phyloP scores from a whole-genome alignment of 2,329 filamentous ascomycete species.

The Pseudocercospora pini-densiflorae region DNA sequence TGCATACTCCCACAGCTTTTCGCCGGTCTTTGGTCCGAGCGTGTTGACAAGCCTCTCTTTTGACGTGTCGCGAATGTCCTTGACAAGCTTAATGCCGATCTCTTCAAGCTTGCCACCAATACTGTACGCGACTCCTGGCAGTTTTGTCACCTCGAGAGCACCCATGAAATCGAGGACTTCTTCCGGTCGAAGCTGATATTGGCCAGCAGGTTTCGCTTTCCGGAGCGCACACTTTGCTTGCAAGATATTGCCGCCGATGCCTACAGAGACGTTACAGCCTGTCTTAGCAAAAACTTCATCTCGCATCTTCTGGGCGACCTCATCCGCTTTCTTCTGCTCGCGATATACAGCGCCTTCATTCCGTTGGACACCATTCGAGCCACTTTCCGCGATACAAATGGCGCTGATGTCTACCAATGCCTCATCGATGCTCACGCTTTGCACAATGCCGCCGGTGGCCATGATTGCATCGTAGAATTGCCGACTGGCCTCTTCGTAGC shows the following conservation, averaged over 20 bases:
- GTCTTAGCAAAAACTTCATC: conserved; percentile 73
- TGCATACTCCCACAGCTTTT: conserved; percentile 87
- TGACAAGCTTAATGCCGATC: conserved; percentile 79
- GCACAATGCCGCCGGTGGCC: conserved; percentile 77
- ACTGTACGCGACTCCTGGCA: conserved; percentile 92
- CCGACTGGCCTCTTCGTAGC: conserved; percentile 88
- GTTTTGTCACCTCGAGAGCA: conserved; percentile 74
- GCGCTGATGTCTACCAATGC: conserved; percentile 83
- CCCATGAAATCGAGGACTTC: conserved; percentile 77
- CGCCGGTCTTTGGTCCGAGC: conserved; percentile 89
- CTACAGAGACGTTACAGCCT: conserved; percentile 86
- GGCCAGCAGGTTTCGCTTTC: conserved; percentile 92
- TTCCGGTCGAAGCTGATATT: conserved; percentile 84
- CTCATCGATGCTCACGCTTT: conserved; percentile 97
- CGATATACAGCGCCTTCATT: conserved; percentile 72
- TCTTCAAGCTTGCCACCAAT: conserved; percentile 88
- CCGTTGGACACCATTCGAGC: conserved; percentile 67
- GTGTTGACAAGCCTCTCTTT: conserved; percentile 74
- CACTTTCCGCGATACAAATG: conserved; percentile 67
- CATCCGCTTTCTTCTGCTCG: conserved; percentile 78
- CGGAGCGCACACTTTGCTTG: conserved; percentile 89
- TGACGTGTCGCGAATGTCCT: conserved; percentile 76
- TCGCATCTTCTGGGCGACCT: conserved; percentile 70
- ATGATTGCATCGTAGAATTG: conserved; percentile 87
- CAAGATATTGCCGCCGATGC: conserved; percentile 88